Conservation (phyloP, 1,284 basidiomycete species). For the Cutaneotrichosporon curvatum region DNA sequence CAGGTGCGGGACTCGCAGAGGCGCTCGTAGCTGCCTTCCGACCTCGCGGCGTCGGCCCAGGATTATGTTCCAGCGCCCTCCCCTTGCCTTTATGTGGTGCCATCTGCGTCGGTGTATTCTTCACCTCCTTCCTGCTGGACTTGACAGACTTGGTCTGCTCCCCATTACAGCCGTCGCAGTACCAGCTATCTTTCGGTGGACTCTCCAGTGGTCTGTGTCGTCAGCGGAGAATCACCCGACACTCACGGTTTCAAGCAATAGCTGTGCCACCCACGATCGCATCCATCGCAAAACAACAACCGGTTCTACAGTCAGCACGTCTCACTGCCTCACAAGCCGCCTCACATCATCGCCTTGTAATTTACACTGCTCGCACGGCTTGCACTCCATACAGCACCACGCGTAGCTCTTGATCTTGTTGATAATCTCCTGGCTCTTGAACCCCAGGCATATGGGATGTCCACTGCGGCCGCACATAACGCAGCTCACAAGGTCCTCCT, state of each 20-base stretch:
- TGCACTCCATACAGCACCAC: conserved; percentile 91
- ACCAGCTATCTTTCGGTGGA: conserved; percentile 59
- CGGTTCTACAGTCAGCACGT: conserved; percentile 53
- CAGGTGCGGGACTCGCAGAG: background rate
- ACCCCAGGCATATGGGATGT: conserved; percentile 66
- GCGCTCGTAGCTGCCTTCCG: conserved; percentile 3
- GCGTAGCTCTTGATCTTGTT: conserved; percentile 55
- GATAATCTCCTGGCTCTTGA: conserved; percentile 11
- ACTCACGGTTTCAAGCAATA: conserved; percentile 67
- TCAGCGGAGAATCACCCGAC: background rate
- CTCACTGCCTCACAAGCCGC: too few relatives aligned
- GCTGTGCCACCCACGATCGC: conserved; percentile 93
- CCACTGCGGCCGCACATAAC: conserved; percentile 34
- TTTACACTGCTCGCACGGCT: conserved; percentile 80
- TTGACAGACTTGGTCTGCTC: conserved; percentile 4
- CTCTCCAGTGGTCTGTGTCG: conserved; percentile 53
- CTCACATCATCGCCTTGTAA: conserved; percentile 84
- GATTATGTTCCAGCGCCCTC: conserved; percentile 1
- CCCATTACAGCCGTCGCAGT: conserved; percentile 21
- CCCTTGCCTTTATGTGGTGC: conserved; percentile 13
- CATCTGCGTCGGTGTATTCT: background rate
- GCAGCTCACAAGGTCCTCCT: conserved; percentile 39
- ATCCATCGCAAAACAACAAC: conserved; percentile 87
- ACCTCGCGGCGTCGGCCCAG: conserved; percentile 5
- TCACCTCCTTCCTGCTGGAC: background rate